phyloP scores from a whole-genome alignment of 192 early-diverging fungal species.

The Backusella liffmaniae region DNA sequence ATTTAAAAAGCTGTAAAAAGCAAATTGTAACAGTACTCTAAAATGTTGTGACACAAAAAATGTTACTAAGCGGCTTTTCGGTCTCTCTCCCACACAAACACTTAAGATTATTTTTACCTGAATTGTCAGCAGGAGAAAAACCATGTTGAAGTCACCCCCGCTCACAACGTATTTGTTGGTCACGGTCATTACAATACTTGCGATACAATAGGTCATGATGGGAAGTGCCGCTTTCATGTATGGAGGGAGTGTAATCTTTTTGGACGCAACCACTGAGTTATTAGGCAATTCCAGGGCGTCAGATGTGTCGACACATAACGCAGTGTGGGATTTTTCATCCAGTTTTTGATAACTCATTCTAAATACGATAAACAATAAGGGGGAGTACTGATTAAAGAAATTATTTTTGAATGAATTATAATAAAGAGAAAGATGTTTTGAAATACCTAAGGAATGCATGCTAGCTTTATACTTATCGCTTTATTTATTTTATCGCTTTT shows the following conservation, averaged over 20 bases:
- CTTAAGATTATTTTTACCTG: conserved; percentile 45
- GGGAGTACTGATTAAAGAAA: neutral
- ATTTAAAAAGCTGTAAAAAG: conserved; percentile 52
- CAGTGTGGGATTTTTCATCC: neutral
- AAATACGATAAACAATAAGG: neutral
- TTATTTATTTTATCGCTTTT: neutral
- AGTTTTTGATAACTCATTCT: neutral
- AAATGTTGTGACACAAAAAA: conserved; percentile 20
- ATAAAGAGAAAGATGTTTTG: neutral
- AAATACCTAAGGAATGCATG: neutral
- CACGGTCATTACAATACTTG: conserved; percentile 85
- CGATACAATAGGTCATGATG: conserved; percentile 78
- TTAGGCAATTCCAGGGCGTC: neutral
- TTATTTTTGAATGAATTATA: neutral
- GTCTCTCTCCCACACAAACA: neutral
- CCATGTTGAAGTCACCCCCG: conserved; percentile 69
- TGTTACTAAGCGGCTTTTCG: neutral
- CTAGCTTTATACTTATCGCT: neutral
- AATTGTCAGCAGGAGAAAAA: conserved; percentile 72
- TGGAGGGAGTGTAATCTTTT: conserved; percentile 10
- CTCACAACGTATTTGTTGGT: conserved; percentile 83
- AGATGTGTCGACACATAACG: conserved; percentile 4
- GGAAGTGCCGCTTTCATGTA: conserved; percentile 47
- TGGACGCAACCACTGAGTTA: neutral
- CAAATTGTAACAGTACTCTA: conserved; percentile 58